phyloP scores from a whole-genome alignment of 768 basidiomycete species.

The Holtermanniella nyarrowii region DNA sequence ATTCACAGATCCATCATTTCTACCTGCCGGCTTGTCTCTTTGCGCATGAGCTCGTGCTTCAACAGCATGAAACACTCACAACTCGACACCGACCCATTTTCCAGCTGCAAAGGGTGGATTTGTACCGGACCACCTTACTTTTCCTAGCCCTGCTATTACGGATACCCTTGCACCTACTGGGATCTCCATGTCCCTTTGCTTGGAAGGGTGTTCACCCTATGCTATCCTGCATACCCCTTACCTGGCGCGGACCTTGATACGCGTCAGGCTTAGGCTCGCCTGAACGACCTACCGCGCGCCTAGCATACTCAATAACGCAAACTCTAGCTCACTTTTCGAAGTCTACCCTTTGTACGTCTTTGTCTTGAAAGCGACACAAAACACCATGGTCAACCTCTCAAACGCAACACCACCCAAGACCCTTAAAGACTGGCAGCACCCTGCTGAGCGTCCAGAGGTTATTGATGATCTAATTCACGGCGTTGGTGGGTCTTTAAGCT shows the following conservation, averaged over 20 bases:
- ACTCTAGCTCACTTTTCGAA: slow-evolving; percentile 2
- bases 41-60: not conserved
- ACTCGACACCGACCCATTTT: slow-evolving; percentile 91
- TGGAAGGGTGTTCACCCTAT: slow-evolving; percentile 1
- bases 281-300: no score
- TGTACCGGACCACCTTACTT: slow-evolving; percentile 72
- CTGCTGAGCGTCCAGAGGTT: slow-evolving; percentile 67
- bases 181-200: slow-evolving; percentile 28
- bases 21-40: slow-evolving; percentile 55
- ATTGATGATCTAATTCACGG: slow-evolving; percentile 63
- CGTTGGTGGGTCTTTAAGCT: slow-evolving; percentile 28
- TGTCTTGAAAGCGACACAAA: no score
- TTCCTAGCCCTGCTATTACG: slow-evolving; percentile 67
- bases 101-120: slow-evolving; percentile 71
- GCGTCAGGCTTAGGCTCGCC: no score
- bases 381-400: slow-evolving; percentile 1
- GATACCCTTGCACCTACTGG: slow-evolving; percentile 66
- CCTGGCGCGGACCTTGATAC: no score
- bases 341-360: no score
- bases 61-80: slow-evolving; percentile 43
- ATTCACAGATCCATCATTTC: slow-evolving; percentile 87
- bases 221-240: no score
- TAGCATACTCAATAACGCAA: no score
- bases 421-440: slow-evolving; percentile 42
- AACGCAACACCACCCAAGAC: slow-evolving; percentile 25